Evolutionary conservation across 306 rosid genomes (phyloP), one percentile per base, ranked within the genome.

Genomic region (Casuarina glauca): DNA sequence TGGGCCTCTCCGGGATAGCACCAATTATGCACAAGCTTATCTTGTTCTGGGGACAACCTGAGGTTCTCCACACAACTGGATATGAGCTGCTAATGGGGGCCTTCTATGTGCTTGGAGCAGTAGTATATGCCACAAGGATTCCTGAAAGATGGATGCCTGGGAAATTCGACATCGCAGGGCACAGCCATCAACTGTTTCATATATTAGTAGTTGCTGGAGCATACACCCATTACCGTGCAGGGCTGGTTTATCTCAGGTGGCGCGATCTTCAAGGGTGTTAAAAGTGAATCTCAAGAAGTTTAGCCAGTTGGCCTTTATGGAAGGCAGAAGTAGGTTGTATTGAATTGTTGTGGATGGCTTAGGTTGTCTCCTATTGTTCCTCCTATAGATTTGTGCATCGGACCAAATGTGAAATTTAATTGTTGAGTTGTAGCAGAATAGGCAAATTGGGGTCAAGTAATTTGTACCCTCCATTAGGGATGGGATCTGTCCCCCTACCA

Each of bases 121-220:
- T 95, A 63, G 88, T 95, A 74, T 95, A 95, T 79, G 99, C 99
- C 72, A 89, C 94, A 0, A 90, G 99, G 82, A 87, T 95, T 77
- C 99, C 97, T 0, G 97, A 95, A 80, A 83, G 99, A 69, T 95
- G 99, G 99, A 90, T 81, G 97, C 99, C 99, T 15, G 99, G 99
- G 68, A 95, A 90, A 70, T 95, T 93, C 1, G 99, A 95, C 88
- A 84, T 95, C 84, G 99, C 97, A 6, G 99, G 99, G 72, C 97
- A 95, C 55, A 95, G 99, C 83, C 99, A 95, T 88, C 97, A 95
- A 66, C 81, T 93, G 26, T 95, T 95, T 72, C 99, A 95, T 76
- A 6, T 95, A 60, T 73, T 95, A 68, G 99, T 95, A 4, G 90
- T 95, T 15, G 99, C 97, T 11, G 99, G 99, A 19, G 99, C 99